Evolutionary conservation across 2,329 filamentous ascomycete species (phyloP).

Genomic region (Xylaria arbuscula): DNA sequence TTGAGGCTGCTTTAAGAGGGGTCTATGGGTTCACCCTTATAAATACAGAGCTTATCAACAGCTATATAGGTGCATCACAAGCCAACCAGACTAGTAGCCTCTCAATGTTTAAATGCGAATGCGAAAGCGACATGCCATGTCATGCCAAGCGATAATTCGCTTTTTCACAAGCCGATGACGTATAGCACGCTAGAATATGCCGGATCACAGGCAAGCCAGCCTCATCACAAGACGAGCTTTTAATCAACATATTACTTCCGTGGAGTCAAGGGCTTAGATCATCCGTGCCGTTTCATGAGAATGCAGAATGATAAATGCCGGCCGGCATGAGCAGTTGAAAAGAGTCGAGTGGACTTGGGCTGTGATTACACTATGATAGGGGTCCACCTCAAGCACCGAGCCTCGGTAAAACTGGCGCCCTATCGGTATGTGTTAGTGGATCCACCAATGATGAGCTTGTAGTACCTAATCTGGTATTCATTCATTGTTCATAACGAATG

Average conservation of each 20-base stretch:
- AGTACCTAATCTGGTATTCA: neutral
- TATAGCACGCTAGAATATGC: conserved; percentile 1
- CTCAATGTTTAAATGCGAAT: neutral
- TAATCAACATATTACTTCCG: neutral
- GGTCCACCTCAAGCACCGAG: conserved; percentile 39
- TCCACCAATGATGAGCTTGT: conserved; percentile 12
- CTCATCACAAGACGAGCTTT: conserved; percentile 16
- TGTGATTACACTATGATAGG: neutral
- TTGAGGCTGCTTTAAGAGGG: neutral
- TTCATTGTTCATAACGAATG: neutral
- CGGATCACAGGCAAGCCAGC: neutral
- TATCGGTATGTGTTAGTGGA: conserved; percentile 18
- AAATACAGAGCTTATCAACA: neutral
- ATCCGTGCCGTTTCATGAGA: neutral
- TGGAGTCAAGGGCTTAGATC: neutral
- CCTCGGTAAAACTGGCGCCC: conserved; percentile 43
- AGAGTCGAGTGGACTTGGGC: neutral
- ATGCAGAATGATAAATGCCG: conserved; percentile 8
- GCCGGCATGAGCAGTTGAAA: neutral
- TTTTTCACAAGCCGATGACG: conserved; percentile 1
- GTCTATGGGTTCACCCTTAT: neutral
- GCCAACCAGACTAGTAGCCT: neutral
- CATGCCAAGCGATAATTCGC: neutral
- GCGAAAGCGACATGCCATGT: neutral
- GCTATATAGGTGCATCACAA: no score